Conservation (phyloP, 2,329 filamentous ascomycete species). For the Exutisphaerella laricina region DNA sequence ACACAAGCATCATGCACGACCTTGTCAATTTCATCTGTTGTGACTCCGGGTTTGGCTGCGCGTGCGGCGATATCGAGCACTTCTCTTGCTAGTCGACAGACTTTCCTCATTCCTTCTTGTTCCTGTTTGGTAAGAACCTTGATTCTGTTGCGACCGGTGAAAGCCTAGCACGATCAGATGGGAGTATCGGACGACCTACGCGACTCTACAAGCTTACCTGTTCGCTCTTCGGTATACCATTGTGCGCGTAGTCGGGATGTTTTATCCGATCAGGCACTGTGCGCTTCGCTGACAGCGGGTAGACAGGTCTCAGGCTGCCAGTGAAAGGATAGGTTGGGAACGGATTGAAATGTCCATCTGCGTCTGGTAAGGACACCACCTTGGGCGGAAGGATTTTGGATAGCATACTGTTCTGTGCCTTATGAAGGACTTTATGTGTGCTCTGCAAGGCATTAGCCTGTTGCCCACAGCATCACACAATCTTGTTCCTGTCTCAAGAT, state of each 20-base stretch:
- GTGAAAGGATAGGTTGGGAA: slow-evolving; percentile 84
- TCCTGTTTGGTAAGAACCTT: slow-evolving; percentile 73
- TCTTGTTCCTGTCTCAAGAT: too few relatives aligned
- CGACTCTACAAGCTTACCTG: slow-evolving; percentile 52
- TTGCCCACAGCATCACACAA: slow-evolving; percentile 15
- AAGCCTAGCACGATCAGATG: slow-evolving; percentile 32
- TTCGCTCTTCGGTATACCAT: slow-evolving; percentile 67
- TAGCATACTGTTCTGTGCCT: slow-evolving; percentile 64
- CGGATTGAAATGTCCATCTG: slow-evolving; percentile 82
- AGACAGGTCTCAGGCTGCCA: slow-evolving; percentile 72
- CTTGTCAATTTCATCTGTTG: slow-evolving; percentile 91
- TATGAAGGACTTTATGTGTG: slow-evolving; percentile 79
- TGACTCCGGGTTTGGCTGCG: slow-evolving; percentile 81
- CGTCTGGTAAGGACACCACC: slow-evolving; percentile 82
- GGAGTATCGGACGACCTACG: too few relatives aligned
- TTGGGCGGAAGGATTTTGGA: slow-evolving; percentile 71
- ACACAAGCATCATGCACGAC: slow-evolving; percentile 92
- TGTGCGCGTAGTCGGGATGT: slow-evolving; percentile 79
- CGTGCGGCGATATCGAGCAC: slow-evolving; percentile 87
- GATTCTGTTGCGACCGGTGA: slow-evolving; percentile 69
- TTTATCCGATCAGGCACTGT: slow-evolving; percentile 73
- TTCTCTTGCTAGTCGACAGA: slow-evolving; percentile 79
- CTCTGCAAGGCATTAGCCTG: slow-evolving; percentile 46
- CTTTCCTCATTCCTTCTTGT: slow-evolving; percentile 86
- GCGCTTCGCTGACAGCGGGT: slow-evolving; percentile 61